Evolutionary conservation across 148 eudicot species (phyloP), one percentile per base, ranked within the genome.

Genomic region (Fagopyrum tataricum): DNA sequence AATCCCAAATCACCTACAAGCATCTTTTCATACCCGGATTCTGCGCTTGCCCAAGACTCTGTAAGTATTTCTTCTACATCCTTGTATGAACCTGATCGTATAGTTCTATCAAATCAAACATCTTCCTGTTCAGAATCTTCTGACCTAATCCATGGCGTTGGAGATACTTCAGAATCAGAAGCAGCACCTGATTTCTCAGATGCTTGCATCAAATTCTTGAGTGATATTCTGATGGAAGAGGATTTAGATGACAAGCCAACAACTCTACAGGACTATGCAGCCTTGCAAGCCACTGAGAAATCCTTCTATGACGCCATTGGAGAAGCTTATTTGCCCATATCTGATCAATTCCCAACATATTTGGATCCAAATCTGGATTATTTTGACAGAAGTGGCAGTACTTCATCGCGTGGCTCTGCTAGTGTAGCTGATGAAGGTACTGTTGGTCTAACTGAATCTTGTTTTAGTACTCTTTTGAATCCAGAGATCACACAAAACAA

Each of bases 161-260:
- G 37, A 31, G 37, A 31, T 31, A 31, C 37, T 31, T 31, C 37
- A 42, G 73, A 47, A 37, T 47, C 75, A 44, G 78, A 72, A 6
- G 78, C 71, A 6, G 78, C 71, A 5, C 80, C 80, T 24, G 90
- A 87, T 64, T 86, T 82, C 75, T 69, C 82, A 21, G 88, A 83
- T 81, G 81, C 73, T 39, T 76, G 81, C 41, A 77, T 87, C 17
- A 82, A 79, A 52, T 83, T 62, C 81, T 79, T 87, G 39, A 76
- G 61, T 76, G 85, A 85, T 44, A 87, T 87, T 68, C 90, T 87
- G 37, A 83, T 85, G 85, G 90, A 87, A 77, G 90, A 87, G 76
- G 76, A 87, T 47, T 72, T 81, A 66, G 83, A 87, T 20, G 76
- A 69, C 42, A 73, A 41, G 31, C 82, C 78, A 31, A 26, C 78